phyloP scores from a whole-genome alignment of 2,329 filamentous ascomycete genomes.

The Ceratocystis smalleyi region DNA sequence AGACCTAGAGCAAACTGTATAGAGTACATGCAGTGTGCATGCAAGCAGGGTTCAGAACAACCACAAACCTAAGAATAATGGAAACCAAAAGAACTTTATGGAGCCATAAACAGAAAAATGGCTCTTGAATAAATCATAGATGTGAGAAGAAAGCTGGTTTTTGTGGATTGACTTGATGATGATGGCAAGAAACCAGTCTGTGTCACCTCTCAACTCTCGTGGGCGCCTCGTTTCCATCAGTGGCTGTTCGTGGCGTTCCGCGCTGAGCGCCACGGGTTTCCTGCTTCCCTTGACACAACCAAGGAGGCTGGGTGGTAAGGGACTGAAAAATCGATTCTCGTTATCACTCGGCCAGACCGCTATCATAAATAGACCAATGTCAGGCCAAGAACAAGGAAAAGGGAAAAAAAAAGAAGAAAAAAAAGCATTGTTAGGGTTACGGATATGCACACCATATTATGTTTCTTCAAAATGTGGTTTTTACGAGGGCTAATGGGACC shows the following conservation, averaged over 20 bases:
- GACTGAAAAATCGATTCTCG: background rate
- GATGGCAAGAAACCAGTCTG: no score
- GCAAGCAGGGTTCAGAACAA: background rate
- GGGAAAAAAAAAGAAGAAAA: no score
- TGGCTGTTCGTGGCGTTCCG: background rate
- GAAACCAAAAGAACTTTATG: background rate
- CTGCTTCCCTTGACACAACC: background rate
- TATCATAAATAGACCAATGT: background rate
- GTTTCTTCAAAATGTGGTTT: background rate
- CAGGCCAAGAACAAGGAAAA: no score
- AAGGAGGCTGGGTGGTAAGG: background rate
- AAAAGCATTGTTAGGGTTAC: background rate
- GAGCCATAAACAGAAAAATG: background rate
- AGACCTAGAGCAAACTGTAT: background rate
- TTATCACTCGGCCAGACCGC: background rate
- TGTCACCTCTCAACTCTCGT: no score
- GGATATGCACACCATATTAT: background rate
- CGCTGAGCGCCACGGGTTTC: background rate
- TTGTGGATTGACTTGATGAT: background rate
- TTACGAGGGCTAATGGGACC: background rate
- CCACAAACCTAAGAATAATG: background rate
- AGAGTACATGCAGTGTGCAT: conserved; percentile 7
- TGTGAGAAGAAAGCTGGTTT: background rate
- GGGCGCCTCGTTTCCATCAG: no score
- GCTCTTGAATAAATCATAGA: background rate